Evolutionary conservation across 2,329 filamentous ascomycete genomes (phyloP), one percentile per base, ranked within the genome.

Genomic region (Pestalotiopsis sp.): DNA sequence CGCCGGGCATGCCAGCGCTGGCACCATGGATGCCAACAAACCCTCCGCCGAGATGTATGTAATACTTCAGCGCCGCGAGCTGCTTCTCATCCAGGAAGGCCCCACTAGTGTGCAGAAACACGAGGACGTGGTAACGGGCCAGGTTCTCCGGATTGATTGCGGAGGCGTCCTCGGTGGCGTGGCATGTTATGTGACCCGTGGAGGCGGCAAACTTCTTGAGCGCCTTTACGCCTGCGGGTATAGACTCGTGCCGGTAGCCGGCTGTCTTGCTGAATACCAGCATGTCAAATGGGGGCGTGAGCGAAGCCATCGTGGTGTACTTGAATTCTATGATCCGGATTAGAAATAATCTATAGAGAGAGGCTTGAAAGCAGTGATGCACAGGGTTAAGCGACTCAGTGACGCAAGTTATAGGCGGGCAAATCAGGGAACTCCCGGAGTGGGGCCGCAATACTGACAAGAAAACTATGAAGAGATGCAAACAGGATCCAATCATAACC

Each of bases 11-110:
- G 11, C 75, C 81, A 2, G 74, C 74, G 2, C 78, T 74, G 1
- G 81, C 81, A 39, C 78, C 79, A 69, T 84, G 81, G n/a, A 84
- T 74, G 25, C 76, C 81, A 0, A 84, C 80, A 52, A 83, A 73
- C 2, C 81, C 80, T 23, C 80, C 79, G 13, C 82, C 80, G 20
- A 67, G 60, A 14, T 71, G 72, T 31, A 83, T 75, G 55, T 78
- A 81, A 3, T 45, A 68, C 67, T 79, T 73, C 36, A 84, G 71
- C 0, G 76, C 79, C 0, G 68, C 73, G 1, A 83, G 69, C 69
- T 83, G 79, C 0, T 69, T 52, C 1, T 66, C 59, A 31, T 72
- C 71, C n/a, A 83, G 72, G 64, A 83, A 78, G 36, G 80, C 76
- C 58, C 81, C 81, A 11, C 80, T 79, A 4, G 73, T 75, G 57